These are phyloP conservation scores for Cyberlindnera misumaiensis DNA, from an alignment of 805 yeast species.

Conservation along the genomic window DNA sequence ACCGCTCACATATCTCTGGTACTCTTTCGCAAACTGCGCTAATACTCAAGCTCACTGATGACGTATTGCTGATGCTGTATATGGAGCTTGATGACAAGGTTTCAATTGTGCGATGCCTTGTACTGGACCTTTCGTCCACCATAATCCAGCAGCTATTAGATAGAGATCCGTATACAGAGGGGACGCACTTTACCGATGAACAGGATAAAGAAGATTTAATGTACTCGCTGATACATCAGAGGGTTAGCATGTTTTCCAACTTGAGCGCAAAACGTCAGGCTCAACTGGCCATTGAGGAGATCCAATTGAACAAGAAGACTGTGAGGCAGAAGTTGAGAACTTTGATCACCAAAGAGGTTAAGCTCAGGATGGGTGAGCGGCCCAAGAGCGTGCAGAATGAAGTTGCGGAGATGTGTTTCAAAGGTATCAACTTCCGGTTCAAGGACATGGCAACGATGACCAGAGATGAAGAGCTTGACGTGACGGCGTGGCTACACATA, in stretches of 20 bases:
- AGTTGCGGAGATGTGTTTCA: constrained; percentile 21
- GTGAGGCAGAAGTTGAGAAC: constrained; percentile 14
- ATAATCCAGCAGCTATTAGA: constrained; percentile 7
- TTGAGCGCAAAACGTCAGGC: constrained; percentile 16
- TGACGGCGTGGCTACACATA: constrained; percentile 15
- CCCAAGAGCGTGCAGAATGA: constrained; percentile 15
- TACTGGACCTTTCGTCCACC: constrained; percentile 11
- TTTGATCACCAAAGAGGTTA: constrained; percentile 14
- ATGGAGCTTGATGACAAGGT: constrained; percentile 7
- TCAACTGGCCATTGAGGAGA: constrained; percentile 13
- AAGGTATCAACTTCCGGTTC: constrained; percentile 18
- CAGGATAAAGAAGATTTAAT: constrained; percentile 20
- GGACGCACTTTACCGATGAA: constrained; percentile 17
- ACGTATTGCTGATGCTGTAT: constrained; percentile 16
- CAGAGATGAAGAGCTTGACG: constrained; percentile 7
- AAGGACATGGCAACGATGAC: constrained; percentile 7
- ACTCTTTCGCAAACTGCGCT: constrained; percentile 10
- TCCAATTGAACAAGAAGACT: constrained; percentile 11
- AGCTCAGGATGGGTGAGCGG: constrained; percentile 8
- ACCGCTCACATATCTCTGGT: constrained; percentile 11
- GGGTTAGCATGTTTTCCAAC: constrained; percentile 9
- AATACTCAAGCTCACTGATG: constrained; percentile 7
- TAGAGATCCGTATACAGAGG: constrained; percentile 1
- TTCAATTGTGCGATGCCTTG: constrained; percentile 14
- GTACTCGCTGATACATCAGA: constrained; percentile 16